phyloP scores from a whole-genome alignment of 1,284 basidiomycete species.

The Pterula multifida region DNA sequence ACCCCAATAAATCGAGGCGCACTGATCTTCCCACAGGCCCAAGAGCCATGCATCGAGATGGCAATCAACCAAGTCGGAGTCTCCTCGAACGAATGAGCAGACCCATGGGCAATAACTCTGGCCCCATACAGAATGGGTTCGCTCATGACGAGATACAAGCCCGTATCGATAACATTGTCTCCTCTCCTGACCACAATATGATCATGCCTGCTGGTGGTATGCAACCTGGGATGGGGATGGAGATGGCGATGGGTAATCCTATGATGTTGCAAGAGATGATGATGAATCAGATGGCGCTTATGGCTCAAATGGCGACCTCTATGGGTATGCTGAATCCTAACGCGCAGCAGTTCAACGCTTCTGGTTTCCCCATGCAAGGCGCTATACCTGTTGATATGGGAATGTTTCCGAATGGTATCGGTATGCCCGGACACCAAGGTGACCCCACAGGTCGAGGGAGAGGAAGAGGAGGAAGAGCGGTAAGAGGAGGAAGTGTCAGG shows the following conservation, averaged over 20 bases:
- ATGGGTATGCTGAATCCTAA: conserved; percentile 59
- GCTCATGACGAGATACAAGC: conserved; percentile 61
- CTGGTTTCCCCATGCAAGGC: conserved; percentile 45
- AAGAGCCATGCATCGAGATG: conserved; percentile 62
- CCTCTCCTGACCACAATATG: conserved; percentile 40
- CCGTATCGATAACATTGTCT: conserved; percentile 66
- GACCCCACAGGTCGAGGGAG: conserved; percentile 19
- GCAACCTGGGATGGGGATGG: conserved; percentile 50
- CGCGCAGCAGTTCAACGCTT: conserved; percentile 37
- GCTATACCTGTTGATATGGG: conserved; percentile 42
- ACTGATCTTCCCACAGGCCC: conserved; percentile 69
- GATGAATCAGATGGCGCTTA: conserved; percentile 78
- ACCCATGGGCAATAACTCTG: conserved; percentile 18
- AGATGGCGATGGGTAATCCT: conserved; percentile 46
- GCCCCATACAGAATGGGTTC: conserved; percentile 18
- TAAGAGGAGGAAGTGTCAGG: conserved; percentile 16
- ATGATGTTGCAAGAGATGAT: conserved; percentile 72
- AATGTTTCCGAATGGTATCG: conserved; percentile 26
- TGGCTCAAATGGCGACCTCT: conserved; percentile 68
- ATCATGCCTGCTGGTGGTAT: conserved; percentile 42
- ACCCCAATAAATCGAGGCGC: conserved; percentile 55
- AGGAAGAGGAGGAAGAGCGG: conserved; percentile 21
- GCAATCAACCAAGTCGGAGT: conserved; percentile 35
- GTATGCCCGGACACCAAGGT: conserved; percentile 10
- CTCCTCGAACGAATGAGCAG: conserved; percentile 65